Base-by-base conservation (phyloP, 176 grass and related monocot genomes). In the Avena eriantha region DNA sequence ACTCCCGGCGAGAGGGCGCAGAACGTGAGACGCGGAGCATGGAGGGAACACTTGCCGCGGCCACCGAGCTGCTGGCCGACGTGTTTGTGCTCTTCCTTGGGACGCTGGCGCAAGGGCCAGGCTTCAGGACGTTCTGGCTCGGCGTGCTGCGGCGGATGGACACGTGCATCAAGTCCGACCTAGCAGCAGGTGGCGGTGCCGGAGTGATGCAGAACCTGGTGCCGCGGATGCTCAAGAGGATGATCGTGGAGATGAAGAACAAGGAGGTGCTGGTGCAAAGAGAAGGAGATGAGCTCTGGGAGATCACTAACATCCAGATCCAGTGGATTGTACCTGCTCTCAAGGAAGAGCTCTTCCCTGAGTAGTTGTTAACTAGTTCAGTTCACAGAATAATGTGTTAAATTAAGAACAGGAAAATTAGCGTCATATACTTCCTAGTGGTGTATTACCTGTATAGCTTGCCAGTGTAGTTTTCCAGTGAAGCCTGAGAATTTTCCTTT, bases 221-320 rank as follows among this genome's bases (percentile, higher is more conserved):
- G 64, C 96, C 93, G 0, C 29, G 16, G 82, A 85, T 95, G 85
- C 88, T 98, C 26, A 98, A 94, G 86, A 70, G 64, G 84, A 98
- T 98, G 92, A 95, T 98, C 81, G 12, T 89, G 24, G 90, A 92
- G 90, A 98, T 98, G 96, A 98, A 96, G 90, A 70, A 88, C 4
- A 96, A 92, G 79, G 92, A 76, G 86, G 86, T 98, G 81, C 73
- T 98, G 8, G 90, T 91, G 69, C 86, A 88, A 16, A 61, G 49
- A 46, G 93, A 96, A 0, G 96, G 89, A 12, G 94, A 96, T 1
- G 89, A 93, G 69, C 89, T 98, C 19, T 98, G 94, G 93, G 96
- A 96, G n/a, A 96, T 93, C 64, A 98, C 96, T 0, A 66, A 94
- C 85, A 95, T 98, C 51, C 93, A 98, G 84, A 95, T 93, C 22